A percentile compares a stretch with the other conserved stretches of the same genome.
Conservation (phyloP, 768 basidiomycete genomes). For the Suillus bovinus region DNA sequence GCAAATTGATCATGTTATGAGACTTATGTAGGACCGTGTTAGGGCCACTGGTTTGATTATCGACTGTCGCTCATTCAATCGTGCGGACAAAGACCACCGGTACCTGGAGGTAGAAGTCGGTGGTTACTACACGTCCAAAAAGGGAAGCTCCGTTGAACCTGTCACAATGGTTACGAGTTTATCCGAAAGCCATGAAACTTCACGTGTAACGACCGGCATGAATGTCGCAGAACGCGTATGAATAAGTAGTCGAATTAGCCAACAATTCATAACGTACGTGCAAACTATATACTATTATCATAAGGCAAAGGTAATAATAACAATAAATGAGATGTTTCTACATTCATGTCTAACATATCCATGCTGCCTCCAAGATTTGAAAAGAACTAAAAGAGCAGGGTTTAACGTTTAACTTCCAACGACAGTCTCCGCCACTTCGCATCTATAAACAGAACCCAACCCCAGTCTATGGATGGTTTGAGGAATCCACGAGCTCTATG, state of each 20-base stretch:
- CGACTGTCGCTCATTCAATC: not conserved
- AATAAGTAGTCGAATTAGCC: not conserved
- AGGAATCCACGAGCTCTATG: not conserved
- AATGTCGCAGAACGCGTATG: not conserved
- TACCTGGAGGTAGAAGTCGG: not conserved
- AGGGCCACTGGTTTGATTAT: not conserved
- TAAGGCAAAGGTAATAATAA: not conserved
- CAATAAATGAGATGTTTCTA: too few species aligned
- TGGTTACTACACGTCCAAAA: not conserved
- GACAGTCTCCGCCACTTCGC: not conserved
- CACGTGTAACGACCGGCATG: not conserved
- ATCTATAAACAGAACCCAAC: not conserved
- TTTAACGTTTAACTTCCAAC: not conserved
- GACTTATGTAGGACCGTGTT: not conserved
- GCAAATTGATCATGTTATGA: not conserved
- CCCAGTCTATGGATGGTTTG: not conserved
- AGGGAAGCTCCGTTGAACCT: not conserved
- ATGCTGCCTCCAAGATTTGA: not conserved
- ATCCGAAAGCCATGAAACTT: not conserved
- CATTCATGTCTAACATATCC: not conserved
- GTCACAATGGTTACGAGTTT: not conserved
- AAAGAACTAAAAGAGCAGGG: not conserved
- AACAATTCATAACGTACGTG: not conserved
- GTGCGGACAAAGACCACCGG: not conserved
- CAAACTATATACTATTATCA: not conserved